phyloP scores from a whole-genome alignment of 441 rosid species.

The Arabidopsis lyrata region DNA sequence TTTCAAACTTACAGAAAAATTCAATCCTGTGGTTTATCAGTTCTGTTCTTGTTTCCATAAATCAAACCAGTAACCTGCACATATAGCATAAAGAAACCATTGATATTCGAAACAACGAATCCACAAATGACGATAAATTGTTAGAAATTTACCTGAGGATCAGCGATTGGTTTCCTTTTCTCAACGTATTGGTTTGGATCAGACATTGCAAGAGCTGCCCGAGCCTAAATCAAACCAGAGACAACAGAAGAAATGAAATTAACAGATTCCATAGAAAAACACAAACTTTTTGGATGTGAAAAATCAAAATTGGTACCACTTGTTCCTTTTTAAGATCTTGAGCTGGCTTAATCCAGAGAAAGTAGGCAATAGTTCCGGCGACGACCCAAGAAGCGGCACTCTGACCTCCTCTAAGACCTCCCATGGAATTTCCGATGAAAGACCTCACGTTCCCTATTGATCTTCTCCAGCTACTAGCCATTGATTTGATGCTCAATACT shows the following conservation, averaged over 20 bases:
- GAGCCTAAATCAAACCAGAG: conserved; percentile 54
- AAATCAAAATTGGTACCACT: conserved; percentile 51
- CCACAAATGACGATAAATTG: not conserved
- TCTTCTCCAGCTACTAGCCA: conserved; percentile 74
- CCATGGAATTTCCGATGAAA: conserved; percentile 72
- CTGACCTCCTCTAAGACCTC: conserved; percentile 78
- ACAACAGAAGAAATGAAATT: not conserved
- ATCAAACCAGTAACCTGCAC: conserved; percentile 82
- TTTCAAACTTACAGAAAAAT: not conserved
- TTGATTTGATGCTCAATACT: conserved; percentile 43
- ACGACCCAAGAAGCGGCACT: conserved; percentile 87
- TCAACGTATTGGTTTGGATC: conserved; percentile 73
- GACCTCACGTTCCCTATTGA: conserved; percentile 63
- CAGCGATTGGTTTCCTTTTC: conserved; percentile 76
- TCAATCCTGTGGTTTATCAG: conserved; percentile 47
- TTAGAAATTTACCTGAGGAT: conserved; percentile 68
- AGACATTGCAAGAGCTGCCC: conserved; percentile 66
- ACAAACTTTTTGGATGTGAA: not conserved
- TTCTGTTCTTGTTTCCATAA: conserved; percentile 69
- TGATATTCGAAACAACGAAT: not conserved
- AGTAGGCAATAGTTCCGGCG: conserved; percentile 88
- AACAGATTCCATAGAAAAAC: not conserved
- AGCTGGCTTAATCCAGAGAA: conserved; percentile 88
- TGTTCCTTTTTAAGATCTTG: conserved; percentile 84
- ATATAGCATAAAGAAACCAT: conserved; percentile 5